These are phyloP conservation scores for Arthroderma uncinatum DNA, from an alignment of 2,329 filamentous ascomycete species.

Conservation along the genomic window DNA sequence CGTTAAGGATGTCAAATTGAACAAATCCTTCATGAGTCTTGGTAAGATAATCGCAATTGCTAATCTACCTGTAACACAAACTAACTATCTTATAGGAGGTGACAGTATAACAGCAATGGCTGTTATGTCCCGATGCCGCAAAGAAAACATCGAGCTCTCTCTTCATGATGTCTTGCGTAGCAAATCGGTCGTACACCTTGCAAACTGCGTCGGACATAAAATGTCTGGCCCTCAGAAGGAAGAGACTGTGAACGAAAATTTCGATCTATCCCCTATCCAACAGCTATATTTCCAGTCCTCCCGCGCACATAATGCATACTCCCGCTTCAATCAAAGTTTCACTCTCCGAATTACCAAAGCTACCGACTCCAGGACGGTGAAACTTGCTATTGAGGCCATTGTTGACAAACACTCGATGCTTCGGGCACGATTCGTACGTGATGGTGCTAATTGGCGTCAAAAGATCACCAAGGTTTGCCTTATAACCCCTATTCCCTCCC, in stretches of 20 bases:
- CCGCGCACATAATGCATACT: slow-evolving; percentile 1
- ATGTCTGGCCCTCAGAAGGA: slow-evolving; percentile 19
- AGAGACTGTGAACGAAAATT: slow-evolving; percentile 13
- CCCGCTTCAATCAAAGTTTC: slow-evolving; percentile 20
- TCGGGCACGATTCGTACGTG: slow-evolving; percentile 16
- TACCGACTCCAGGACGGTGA: slow-evolving; percentile 6
- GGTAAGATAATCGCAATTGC: slow-evolving; percentile 9
- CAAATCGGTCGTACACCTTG: slow-evolving; percentile 35
- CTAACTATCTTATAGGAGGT: slow-evolving; percentile 27
- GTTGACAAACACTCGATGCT: slow-evolving; percentile 19
- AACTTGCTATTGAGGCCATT: slow-evolving; percentile 12
- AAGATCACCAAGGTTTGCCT: slow-evolving; percentile 18
- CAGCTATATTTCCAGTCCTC: slow-evolving; percentile 15
- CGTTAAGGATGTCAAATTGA: slow-evolving; percentile 24
- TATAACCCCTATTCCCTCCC: slow-evolving; percentile 21
- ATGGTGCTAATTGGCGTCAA: slow-evolving; percentile 13
- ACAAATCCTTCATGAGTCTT: slow-evolving; percentile 29
- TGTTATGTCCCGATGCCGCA: slow-evolving; percentile 38
- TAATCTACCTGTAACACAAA: neutral
- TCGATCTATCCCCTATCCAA: slow-evolving; percentile 20
- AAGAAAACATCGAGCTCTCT: slow-evolving; percentile 34
- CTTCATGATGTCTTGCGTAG: slow-evolving; percentile 40
- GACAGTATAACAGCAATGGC: slow-evolving; percentile 43
- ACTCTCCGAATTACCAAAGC: slow-evolving; percentile 11
- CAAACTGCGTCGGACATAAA: slow-evolving; percentile 22